Percentiles rank a stretch among this genome's conserved stretches.
Conservation (phyloP, 371 early-diverging fungal species). For the Capillidium heterosporum region DNA sequence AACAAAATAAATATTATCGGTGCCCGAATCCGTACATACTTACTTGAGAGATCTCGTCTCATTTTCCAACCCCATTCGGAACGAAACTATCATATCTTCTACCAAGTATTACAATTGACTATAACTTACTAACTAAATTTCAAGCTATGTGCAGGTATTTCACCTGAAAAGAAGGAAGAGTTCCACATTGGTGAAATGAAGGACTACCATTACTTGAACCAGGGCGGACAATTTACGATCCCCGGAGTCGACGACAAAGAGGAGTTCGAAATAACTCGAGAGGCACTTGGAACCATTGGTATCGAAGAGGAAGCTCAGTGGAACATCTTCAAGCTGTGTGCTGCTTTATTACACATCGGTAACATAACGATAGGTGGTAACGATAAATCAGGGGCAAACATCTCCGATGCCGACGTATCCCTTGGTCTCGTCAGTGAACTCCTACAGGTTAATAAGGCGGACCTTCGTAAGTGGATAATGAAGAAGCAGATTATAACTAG, state of each 20-base stretch:
- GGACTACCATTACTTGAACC: slow-evolving; percentile 73
- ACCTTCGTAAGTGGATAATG: slow-evolving; percentile 77
- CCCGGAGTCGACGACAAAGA: slow-evolving; percentile 77
- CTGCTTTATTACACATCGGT: slow-evolving; percentile 82
- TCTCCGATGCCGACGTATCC: slow-evolving; percentile 53
- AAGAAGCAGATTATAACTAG: slow-evolving; percentile 75
- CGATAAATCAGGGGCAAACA: slow-evolving; percentile 38
- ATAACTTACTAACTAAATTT: not conserved
- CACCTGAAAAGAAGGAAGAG: slow-evolving; percentile 58
- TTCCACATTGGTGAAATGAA: slow-evolving; percentile 53
- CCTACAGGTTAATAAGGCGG: slow-evolving; percentile 47
- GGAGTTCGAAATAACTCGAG: slow-evolving; percentile 75
- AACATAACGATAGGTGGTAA: slow-evolving; percentile 69
- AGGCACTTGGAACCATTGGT: slow-evolving; percentile 69
- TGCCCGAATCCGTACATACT: slow-evolving; percentile 90
- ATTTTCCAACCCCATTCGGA: slow-evolving; percentile 83
- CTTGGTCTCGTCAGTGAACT: slow-evolving; percentile 40
- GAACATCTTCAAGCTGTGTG: slow-evolving; percentile 75
- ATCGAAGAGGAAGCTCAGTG: slow-evolving; percentile 67
- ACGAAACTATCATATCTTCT: slow-evolving; percentile 98
- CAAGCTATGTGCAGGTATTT: slow-evolving; percentile 72
- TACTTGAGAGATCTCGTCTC: slow-evolving; percentile 95
- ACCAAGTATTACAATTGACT: slow-evolving; percentile 33
- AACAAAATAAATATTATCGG: slow-evolving; percentile 70
- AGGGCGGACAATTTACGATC: slow-evolving; percentile 65